Conservation (phyloP, 352 stramenopile genomes). For the Pythium folliculosum region DNA sequence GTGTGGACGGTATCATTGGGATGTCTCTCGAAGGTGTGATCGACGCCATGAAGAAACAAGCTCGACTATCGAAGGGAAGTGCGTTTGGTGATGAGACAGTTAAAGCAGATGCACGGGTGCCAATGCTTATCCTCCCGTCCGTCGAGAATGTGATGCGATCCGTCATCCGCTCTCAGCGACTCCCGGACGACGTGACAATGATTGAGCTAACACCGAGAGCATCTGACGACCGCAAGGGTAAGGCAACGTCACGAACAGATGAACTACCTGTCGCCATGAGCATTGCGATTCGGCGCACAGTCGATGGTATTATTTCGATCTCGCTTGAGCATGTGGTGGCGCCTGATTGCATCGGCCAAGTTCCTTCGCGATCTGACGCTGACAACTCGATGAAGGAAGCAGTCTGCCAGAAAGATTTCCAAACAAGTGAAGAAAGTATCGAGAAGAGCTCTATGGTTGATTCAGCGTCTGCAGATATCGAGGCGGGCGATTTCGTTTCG, state of each 20-base stretch:
- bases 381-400: not conserved
- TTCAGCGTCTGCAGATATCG: not conserved
- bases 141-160: constrained; percentile 19
- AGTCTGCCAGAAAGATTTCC: not conserved
- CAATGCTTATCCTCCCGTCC: constrained; percentile 19
- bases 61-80: not conserved
- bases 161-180: constrained; percentile 5
- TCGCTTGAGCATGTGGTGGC: constrained; percentile 20
- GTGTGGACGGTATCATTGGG: constrained; percentile 43
- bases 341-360: not conserved
- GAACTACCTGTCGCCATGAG: constrained; percentile 25
- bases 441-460: not conserved
- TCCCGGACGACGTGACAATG: not conserved
- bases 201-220: not conserved
- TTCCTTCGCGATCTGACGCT: not conserved
- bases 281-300: constrained; percentile 25
- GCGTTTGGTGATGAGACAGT: not conserved
- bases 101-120: not conserved
- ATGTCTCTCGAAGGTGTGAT: constrained; percentile 37
- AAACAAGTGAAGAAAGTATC: not conserved
- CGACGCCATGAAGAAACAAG: constrained; percentile 24
- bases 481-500: not conserved
- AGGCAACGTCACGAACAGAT: not conserved
- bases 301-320: constrained; percentile 26
- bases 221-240: not conserved